Percentiles rank a stretch among this genome's conserved stretches.
phyloP scores from a whole-genome alignment of 768 basidiomycete genomes.

The Boletus sp. region DNA sequence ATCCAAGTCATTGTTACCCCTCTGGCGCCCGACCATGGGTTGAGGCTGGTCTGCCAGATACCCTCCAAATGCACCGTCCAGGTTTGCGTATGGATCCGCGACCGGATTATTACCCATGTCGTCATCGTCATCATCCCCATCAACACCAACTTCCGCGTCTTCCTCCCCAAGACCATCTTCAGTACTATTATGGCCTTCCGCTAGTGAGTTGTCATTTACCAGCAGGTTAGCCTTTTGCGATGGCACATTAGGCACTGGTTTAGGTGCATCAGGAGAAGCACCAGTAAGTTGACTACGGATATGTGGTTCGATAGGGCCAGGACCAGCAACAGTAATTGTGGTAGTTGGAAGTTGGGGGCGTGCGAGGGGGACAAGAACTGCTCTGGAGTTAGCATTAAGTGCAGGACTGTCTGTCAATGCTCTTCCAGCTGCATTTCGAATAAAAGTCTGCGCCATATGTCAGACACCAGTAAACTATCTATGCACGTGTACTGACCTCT shows the following conservation, averaged over 20 bases:
- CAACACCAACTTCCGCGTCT: conserved; percentile 23
- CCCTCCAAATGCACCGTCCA: conserved; percentile 73
- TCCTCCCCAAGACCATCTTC: conserved; percentile 24
- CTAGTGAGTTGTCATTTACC: conserved; percentile 9
- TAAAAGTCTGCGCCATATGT: conserved; percentile 68
- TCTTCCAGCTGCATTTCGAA: conserved; percentile 81
- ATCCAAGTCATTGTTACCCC: conserved; percentile 51
- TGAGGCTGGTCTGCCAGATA: conserved; percentile 72
- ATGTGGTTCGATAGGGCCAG: conserved; percentile 39
- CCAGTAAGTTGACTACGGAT: conserved; percentile 27
- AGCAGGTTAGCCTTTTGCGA: conserved; percentile 20
- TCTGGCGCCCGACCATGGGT: conserved; percentile 47
- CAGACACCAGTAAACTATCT: conserved; percentile 5
- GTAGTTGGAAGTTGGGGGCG: conserved; percentile 47
- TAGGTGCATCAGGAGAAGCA: conserved; percentile 21
- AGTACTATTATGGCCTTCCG: not conserved
- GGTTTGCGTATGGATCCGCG: conserved; percentile 78
- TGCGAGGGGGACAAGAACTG: conserved; percentile 61
- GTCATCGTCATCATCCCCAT: conserved; percentile 42
- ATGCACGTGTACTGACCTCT: conserved; percentile 49
- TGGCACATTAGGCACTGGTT: conserved; percentile 34
- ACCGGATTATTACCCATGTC: conserved; percentile 31
- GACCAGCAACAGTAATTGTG: conserved; percentile 52
- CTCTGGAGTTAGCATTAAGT: conserved; percentile 75
- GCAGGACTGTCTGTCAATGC: conserved; percentile 87